Percentiles rank a stretch among this genome's conserved stretches.
Conservation (phyloP, 2,329 filamentous ascomycete species). For the Macrophomina tecta region DNA sequence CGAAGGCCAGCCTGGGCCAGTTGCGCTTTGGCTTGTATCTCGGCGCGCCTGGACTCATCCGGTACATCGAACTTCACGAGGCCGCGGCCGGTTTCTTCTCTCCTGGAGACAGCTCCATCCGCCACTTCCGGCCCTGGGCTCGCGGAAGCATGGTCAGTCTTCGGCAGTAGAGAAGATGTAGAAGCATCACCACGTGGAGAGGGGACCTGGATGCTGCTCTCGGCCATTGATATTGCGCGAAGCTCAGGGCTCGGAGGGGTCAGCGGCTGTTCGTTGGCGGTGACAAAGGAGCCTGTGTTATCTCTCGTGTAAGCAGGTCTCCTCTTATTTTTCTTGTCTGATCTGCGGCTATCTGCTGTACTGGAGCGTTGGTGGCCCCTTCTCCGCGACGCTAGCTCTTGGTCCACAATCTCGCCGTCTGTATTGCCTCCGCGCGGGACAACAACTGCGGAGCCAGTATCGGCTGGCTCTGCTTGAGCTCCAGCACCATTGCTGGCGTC, state of each 20-base stretch:
- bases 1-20: constrained; percentile 47
- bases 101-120: background rate
- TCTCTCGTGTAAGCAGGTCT: constrained; percentile 9
- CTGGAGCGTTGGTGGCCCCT: background rate
- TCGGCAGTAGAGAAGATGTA: constrained; percentile 45
- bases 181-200: constrained; percentile 40
- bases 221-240: constrained; percentile 7
- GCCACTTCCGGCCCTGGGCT: background rate
- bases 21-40: constrained; percentile 47
- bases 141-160: constrained; percentile 36
- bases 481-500: constrained; percentile 38
- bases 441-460: background rate
- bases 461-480: constrained; percentile 15
- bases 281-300: constrained; percentile 25
- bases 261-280: constrained; percentile 5
- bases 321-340: background rate
- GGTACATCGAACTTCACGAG: constrained; percentile 52
- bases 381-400: background rate
- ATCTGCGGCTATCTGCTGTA: background rate
- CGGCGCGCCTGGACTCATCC: constrained; percentile 46
- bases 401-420: constrained; percentile 18
- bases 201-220: constrained; percentile 29
- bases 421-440: constrained; percentile 20
- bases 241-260: constrained; percentile 3
- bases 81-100: constrained; percentile 34